These are phyloP conservation scores for Seiridium unicorne DNA, from an alignment of 2,329 filamentous ascomycete genomes.

Conservation along the genomic window DNA sequence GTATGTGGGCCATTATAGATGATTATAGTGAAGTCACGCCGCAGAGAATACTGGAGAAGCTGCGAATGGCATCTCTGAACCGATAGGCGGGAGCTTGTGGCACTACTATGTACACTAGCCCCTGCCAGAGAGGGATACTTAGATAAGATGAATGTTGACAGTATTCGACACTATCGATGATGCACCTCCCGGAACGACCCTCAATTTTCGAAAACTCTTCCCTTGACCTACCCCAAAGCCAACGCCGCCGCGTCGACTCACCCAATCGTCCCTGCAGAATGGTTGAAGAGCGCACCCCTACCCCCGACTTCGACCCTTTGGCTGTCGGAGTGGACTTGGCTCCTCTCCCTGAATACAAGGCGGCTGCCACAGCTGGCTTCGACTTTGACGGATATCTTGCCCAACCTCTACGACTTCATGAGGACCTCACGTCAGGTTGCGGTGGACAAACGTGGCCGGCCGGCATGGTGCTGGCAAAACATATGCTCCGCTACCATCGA, in stretches of 20 bases:
- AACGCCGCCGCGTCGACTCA: too few relatives aligned
- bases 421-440: slow-evolving; percentile 85
- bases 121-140: slow-evolving; percentile 1
- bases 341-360: slow-evolving; percentile 60
- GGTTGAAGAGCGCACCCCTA: slow-evolving; percentile 29
- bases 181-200: too few relatives aligned
- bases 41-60: background rate
- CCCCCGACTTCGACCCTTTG: slow-evolving; percentile 50
- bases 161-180: background rate
- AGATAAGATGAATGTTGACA: slow-evolving; percentile 1
- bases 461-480: slow-evolving; percentile 82
- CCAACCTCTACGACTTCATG: slow-evolving; percentile 71
- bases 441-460: slow-evolving; percentile 95
- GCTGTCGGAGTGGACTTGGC: slow-evolving; percentile 53
- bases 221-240: too few relatives aligned
- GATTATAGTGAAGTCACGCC: slow-evolving; percentile 1
- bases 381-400: slow-evolving; percentile 74
- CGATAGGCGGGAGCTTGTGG: slow-evolving; percentile 5
- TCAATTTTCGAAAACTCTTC: too few relatives aligned
- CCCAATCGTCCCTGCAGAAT: background rate
- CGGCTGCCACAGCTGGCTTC: slow-evolving; percentile 48
- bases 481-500: slow-evolving; percentile 74
- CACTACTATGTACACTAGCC: background rate
- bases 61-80: slow-evolving; percentile 3
- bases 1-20: background rate